phyloP scores from a whole-genome alignment of 2,329 filamentous ascomycete species.

The Xylaria arbuscula region DNA sequence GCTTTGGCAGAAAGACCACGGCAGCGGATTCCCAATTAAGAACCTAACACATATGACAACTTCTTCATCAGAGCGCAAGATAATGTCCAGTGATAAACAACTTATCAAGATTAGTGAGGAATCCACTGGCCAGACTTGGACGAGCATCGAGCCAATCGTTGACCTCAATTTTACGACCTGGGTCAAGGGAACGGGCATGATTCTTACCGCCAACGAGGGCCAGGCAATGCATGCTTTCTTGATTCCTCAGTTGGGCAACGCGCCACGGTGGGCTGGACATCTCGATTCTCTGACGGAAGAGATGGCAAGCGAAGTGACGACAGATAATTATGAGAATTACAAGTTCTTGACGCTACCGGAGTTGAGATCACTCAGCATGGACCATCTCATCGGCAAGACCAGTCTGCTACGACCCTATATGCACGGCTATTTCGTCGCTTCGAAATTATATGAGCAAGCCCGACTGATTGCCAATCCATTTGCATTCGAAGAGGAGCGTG shows the following conservation, averaged over 20 bases:
- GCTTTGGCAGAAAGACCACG: conserved; percentile 91
- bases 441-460: conserved; percentile 95
- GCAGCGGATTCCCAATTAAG: conserved; percentile 92
- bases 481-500: conserved; percentile 90
- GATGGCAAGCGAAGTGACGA: conserved; percentile 86
- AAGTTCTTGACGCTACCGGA: conserved; percentile 95
- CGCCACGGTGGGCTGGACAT: conserved; percentile 96
- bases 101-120: conserved; percentile 98
- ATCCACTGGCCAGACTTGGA: conserved; percentile 86
- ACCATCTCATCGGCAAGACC: conserved; percentile 90
- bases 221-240: conserved; percentile 96
- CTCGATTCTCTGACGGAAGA: conserved; percentile 98
- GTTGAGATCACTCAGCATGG: conserved; percentile 84
- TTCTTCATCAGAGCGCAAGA: conserved; percentile 81
- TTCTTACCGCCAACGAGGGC: conserved; percentile 91
- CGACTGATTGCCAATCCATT: conserved; percentile 93
- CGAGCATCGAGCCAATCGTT: conserved; percentile 91
- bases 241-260: conserved; percentile 90
- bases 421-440: conserved; percentile 98
- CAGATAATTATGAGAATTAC: conserved; percentile 97
- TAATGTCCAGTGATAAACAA: conserved; percentile 91
- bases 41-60: conserved; percentile 80
- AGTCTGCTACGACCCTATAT: conserved; percentile 94
- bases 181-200: conserved; percentile 92
- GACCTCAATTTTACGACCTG: conserved; percentile 95